These are phyloP conservation scores for Myochromella boudieri DNA, from an alignment of 768 basidiomycete genomes.

Conservation along the genomic window DNA sequence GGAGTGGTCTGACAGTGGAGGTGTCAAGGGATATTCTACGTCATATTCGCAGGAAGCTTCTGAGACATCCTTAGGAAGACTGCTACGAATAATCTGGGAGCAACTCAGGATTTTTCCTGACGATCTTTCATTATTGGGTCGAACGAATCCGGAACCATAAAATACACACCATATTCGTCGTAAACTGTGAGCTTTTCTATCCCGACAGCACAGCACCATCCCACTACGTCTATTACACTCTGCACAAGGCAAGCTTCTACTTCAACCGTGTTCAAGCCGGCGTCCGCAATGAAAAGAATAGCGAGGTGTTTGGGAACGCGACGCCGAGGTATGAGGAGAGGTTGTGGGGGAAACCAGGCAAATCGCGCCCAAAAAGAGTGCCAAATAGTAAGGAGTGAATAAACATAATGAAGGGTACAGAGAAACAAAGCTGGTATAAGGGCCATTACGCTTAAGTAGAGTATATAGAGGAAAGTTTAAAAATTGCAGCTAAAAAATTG, in stretches of 20 bases:
- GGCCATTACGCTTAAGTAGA: conserved; percentile 34
- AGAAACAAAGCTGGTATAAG: conserved; percentile 49
- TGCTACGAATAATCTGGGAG: conserved; percentile 39
- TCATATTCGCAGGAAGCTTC: conserved; percentile 39
- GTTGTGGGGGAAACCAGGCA: conserved; percentile 38
- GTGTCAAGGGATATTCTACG: conserved; percentile 70
- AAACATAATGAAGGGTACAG: conserved; percentile 56
- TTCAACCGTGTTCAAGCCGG: conserved; percentile 30
- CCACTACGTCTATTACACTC: conserved; percentile 50
- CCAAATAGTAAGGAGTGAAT: conserved; percentile 43
- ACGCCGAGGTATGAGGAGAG: conserved; percentile 50
- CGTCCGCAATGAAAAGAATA: conserved; percentile 54
- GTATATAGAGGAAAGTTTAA: neutral
- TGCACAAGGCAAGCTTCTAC: conserved; percentile 46
- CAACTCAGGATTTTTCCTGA: conserved; percentile 42
- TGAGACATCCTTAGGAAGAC: conserved; percentile 14
- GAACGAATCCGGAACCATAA: conserved; percentile 1
- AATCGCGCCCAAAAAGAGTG: conserved; percentile 39
- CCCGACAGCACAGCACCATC: conserved; percentile 65
- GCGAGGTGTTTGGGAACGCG: conserved; percentile 69
- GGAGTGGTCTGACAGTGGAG: conserved; percentile 74
- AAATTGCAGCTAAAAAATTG: neutral
- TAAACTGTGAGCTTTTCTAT: conserved; percentile 69
- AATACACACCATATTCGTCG: conserved; percentile 62
- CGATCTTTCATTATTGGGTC: neutral